Evolutionary conservation across 2,329 filamentous ascomycete species (phyloP), one percentile per base, ranked within the genome.

Genomic region (Aureobasidium sp.): DNA sequence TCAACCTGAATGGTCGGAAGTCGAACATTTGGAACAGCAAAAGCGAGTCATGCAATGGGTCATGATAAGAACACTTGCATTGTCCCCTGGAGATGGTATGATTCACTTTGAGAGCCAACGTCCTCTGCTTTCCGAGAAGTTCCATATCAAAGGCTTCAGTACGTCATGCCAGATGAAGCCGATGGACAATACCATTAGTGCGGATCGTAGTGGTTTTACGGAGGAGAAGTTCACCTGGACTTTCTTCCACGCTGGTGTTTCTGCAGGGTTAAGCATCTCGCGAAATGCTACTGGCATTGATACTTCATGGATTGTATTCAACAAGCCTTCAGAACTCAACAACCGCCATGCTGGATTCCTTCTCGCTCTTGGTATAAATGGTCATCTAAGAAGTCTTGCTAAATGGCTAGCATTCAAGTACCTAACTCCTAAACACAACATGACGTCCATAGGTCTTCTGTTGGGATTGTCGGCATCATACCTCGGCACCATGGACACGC

Each of bases 371-470:
- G 94, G 94, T 3, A 79, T 99, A 29, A 97, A 97, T 68, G 95
- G 94, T 0, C 95, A 99, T 75, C 79, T 99, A n/a, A 94, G 90
- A 67, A 88, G 86, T 8, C 83, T 99, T 32, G 94, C 94, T 3
- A 97, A 97, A 77, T 99, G 94, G 93, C 88, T 99, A 47, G 93
- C 92, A 9, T 99, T 97, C 62, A 97, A 97, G 71, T 99, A 99
- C 67, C 79, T 99, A 16, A 99, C 94, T 0, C 93, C 94, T 1
- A 99, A 99, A 70, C 95, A 99, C 74, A 96, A 92, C 32, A 99
- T 99, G 94, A 97, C 94, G 27, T 97, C 94, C 0, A 93, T 99
- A 60, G 94, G 94, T 10, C 79, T 99, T n/a, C 81, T 99, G 3
- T 80, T 99, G 0, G 94, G 94, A 1, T 80, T 99, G 21, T 92